These are phyloP conservation scores for Quercus dentata DNA, from an alignment of 306 rosid species.

Conservation along the genomic window DNA sequence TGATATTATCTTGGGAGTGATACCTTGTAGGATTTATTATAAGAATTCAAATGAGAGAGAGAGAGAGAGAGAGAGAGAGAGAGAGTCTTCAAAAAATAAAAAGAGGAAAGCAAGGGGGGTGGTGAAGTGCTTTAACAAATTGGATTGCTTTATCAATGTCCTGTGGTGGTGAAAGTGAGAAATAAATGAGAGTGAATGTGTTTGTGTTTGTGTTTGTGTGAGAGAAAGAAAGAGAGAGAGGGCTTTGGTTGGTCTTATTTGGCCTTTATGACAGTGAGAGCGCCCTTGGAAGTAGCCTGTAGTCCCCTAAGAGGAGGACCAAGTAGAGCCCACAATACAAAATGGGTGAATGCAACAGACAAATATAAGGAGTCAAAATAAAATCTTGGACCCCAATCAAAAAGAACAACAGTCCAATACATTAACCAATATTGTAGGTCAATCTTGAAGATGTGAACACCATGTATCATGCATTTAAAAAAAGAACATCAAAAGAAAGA, in stretches of 20 bases:
- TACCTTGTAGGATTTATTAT: conserved; percentile 32
- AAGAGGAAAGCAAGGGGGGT: conserved; percentile 34
- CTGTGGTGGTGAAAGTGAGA: conserved; percentile 23
- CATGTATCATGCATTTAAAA: too few species aligned
- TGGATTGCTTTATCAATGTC: conserved; percentile 24
- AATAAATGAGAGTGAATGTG: not conserved
- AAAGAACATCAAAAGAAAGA: not conserved
- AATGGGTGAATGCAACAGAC: not conserved
- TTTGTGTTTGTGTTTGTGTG: not conserved
- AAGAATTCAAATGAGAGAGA: conserved; percentile 25
- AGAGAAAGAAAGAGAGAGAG: not conserved
- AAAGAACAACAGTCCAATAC: not conserved
- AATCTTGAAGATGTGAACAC: too few species aligned
- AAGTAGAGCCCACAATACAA: conserved; percentile 24
- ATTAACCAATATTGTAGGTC: too few species aligned
- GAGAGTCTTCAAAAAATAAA: conserved; percentile 13
- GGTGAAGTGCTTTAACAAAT: conserved; percentile 38
- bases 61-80: conserved; percentile 20
- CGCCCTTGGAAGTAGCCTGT: not conserved
- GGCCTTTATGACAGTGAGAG: conserved; percentile 13
- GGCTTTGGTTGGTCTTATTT: not conserved
- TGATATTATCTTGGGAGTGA: conserved; percentile 18
- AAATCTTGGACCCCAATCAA: not conserved
- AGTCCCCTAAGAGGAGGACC: conserved; percentile 28
- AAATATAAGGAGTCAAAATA: not conserved